Percentiles rank a stretch among this genome's conserved stretches.
These are phyloP conservation scores for Epichloe glyceriae DNA, from an alignment of 2,329 filamentous ascomycete species.

Conservation along the genomic window DNA sequence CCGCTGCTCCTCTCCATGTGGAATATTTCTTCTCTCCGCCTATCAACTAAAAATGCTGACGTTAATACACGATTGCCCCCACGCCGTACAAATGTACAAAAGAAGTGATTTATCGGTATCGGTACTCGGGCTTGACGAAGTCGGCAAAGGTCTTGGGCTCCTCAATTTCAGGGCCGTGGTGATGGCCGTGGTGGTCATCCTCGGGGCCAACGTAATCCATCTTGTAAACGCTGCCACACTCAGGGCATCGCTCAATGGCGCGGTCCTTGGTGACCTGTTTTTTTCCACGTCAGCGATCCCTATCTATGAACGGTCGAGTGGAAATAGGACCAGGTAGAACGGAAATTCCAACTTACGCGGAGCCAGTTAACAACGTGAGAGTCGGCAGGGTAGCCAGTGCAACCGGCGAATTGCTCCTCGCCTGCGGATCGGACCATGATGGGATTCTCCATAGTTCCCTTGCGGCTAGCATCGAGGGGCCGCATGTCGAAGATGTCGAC, in stretches of 20 bases:
- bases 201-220: slow-evolving; percentile 88
- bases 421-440: slow-evolving; percentile 84
- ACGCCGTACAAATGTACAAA: slow-evolving; percentile 3
- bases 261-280: slow-evolving; percentile 70
- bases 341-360: slow-evolving; percentile 45
- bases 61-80: slow-evolving; percentile 11
- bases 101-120: slow-evolving; percentile 41
- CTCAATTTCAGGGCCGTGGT: slow-evolving; percentile 50
- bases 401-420: slow-evolving; percentile 92
- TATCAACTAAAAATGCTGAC: slow-evolving; percentile 12
- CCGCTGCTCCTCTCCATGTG: slow-evolving; percentile 9
- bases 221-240: slow-evolving; percentile 95
- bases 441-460: slow-evolving; percentile 83
- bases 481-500: slow-evolving; percentile 97
- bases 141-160: slow-evolving; percentile 96
- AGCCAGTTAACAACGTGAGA: slow-evolving; percentile 88
- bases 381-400: slow-evolving; percentile 87
- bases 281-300: neutral
- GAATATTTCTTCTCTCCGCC: slow-evolving; percentile 10
- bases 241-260: slow-evolving; percentile 86
- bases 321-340: neutral
- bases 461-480: slow-evolving; percentile 81
- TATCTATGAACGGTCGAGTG: neutral
- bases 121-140: slow-evolving; percentile 90
- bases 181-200: slow-evolving; percentile 55